These are phyloP conservation scores for Trebouxia gelatinosa DNA, from an alignment of 163 green algal genomes.

Conservation along the genomic window DNA sequence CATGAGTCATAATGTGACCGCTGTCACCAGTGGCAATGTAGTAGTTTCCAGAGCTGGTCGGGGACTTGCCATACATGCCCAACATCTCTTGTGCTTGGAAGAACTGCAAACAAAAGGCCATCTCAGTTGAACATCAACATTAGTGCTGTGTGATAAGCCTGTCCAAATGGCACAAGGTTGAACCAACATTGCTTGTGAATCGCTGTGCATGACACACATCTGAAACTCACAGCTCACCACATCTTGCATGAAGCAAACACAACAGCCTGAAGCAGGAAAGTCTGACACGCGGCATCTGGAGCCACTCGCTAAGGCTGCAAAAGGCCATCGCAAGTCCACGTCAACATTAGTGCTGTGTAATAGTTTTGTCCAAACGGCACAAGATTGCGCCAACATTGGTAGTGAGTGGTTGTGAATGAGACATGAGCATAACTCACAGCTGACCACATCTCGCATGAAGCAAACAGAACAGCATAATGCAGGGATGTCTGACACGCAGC, in stretches of 20 bases:
- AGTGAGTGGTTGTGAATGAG: not conserved
- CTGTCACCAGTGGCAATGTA: slow-evolving; percentile 59
- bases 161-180: not conserved
- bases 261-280: not conserved
- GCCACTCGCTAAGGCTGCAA: no score
- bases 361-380: no score
- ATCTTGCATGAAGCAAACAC: not conserved
- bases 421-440: not conserved
- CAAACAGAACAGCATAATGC: not conserved
- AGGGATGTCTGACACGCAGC: no score
- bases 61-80: slow-evolving; percentile 51
- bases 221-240: not conserved
- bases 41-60: slow-evolving; percentile 32
- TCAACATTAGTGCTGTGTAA: slow-evolving; percentile 29
- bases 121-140: slow-evolving; percentile 38
- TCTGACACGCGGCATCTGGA: no score
- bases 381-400: not conserved
- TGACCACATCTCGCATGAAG: not conserved
- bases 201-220: not conserved
- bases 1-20: slow-evolving; percentile 58
- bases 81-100: slow-evolving; percentile 50
- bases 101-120: slow-evolving; percentile 41
- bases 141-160: no score
- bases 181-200: not conserved
- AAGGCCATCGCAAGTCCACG: slow-evolving; percentile 31